Evolutionary conservation across 805 yeast species (phyloP).

Genomic region (Ogataea corticis): DNA sequence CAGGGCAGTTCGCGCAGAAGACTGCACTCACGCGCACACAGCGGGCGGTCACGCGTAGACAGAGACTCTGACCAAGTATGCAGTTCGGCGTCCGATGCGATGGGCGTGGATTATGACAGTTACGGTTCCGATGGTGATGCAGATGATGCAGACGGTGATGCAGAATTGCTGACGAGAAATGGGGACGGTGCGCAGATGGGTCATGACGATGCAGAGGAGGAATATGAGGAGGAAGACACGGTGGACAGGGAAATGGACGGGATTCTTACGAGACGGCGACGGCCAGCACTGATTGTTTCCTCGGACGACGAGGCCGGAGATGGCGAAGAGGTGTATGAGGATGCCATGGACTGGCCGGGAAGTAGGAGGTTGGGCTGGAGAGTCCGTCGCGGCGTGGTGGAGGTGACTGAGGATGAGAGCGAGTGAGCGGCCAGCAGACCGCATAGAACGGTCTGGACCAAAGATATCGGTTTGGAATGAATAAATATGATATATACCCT

Average conservation of each 20-base stretch:
- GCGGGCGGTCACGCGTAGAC: too few relatives aligned
- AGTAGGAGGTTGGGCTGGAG: not conserved
- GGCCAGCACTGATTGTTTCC: not conserved
- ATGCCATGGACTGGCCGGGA: not conserved
- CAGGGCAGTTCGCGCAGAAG: too few relatives aligned
- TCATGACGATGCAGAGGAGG: constrained; percentile 1
- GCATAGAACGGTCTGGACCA: not conserved
- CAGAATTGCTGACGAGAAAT: too few relatives aligned
- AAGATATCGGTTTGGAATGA: too few relatives aligned
- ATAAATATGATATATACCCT: too few relatives aligned
- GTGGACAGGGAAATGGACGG: not conserved
- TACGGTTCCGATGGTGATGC: too few relatives aligned
- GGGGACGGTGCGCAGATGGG: too few relatives aligned
- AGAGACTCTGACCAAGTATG: too few relatives aligned
- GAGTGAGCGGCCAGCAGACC: not conserved
- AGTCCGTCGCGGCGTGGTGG: not conserved
- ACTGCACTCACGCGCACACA: too few relatives aligned
- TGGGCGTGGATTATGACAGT: too few relatives aligned
- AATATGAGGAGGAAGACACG: not conserved
- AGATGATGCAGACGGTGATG: too few relatives aligned
- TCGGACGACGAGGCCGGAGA: not conserved
- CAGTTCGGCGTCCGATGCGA: too few relatives aligned
- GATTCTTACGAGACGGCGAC: not conserved
- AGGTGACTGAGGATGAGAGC: not conserved
- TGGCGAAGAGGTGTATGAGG: not conserved